Evolutionary conservation across 2,329 filamentous ascomycete genomes (phyloP).

Genomic region (Hirsutella minnesotensis): DNA sequence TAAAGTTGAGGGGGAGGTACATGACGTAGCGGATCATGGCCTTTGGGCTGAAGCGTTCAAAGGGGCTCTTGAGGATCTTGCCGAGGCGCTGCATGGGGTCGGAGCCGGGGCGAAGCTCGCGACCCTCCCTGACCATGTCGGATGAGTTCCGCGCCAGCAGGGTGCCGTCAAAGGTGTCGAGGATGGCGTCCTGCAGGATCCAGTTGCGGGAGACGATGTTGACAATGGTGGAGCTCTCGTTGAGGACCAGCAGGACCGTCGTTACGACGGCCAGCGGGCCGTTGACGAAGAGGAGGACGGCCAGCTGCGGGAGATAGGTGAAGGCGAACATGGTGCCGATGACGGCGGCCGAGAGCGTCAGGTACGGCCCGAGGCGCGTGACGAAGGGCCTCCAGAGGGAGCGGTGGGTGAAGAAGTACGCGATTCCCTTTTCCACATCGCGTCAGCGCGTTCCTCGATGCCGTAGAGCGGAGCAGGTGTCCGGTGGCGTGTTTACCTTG

Average conservation of each 20-base stretch:
- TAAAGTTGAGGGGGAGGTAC: slow-evolving; percentile 85
- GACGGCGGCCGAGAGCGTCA: slow-evolving; percentile 61
- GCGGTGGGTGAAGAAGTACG: slow-evolving; percentile 45
- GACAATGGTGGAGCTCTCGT: slow-evolving; percentile 47
- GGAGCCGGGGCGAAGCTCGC: slow-evolving; percentile 54
- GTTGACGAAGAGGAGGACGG: slow-evolving; percentile 71
- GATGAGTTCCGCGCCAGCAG: slow-evolving; percentile 38
- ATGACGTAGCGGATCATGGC: slow-evolving; percentile 68
- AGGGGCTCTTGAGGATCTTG: slow-evolving; percentile 44
- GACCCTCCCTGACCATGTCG: slow-evolving; percentile 59
- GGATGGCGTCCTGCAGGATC: slow-evolving; percentile 67
- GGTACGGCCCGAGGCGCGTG: slow-evolving; percentile 43
- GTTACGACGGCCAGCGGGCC: slow-evolving; percentile 70
- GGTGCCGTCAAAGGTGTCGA: slow-evolving; percentile 81
- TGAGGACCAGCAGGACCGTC: slow-evolving; percentile 55
- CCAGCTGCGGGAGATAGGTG: slow-evolving; percentile 75
- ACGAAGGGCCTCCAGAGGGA: slow-evolving; percentile 47
- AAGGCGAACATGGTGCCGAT: slow-evolving; percentile 76
- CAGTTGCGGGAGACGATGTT: slow-evolving; percentile 53
- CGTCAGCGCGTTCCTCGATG: too few species aligned
- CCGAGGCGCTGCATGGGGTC: slow-evolving; percentile 47
- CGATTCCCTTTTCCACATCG: slow-evolving; percentile 34
- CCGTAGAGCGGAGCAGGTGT: too few species aligned
- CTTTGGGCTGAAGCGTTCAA: slow-evolving; percentile 43
- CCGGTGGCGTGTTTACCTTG: slow-evolving; percentile 32